Conservation (phyloP, 495 filamentous ascomycete genomes). For the Tuber calosporum region DNA sequence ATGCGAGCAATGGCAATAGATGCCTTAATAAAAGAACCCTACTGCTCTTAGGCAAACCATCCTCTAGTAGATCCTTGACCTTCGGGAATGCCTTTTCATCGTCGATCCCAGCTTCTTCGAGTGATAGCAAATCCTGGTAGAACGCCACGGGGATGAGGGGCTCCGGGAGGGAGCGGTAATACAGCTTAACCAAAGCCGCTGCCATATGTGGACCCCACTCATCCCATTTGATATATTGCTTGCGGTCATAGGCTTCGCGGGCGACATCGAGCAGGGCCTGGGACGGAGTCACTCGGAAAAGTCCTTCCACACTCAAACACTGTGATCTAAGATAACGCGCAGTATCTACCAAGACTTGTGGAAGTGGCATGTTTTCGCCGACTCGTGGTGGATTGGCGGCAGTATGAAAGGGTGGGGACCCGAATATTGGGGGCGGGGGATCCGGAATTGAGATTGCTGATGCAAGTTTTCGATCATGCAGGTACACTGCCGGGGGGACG, state of each 20-base stretch:
- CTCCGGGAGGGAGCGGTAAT: constrained; percentile 51
- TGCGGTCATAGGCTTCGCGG: constrained; percentile 51
- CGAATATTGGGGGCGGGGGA: constrained; percentile 44
- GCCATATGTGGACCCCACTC: constrained; percentile 50
- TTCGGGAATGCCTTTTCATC: constrained; percentile 24
- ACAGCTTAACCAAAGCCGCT: constrained; percentile 50
- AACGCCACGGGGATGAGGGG: constrained; percentile 48
- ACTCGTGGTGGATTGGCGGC: constrained; percentile 43
- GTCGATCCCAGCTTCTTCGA: constrained; percentile 19
- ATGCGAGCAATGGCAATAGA: constrained; percentile 50
- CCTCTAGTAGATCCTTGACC: constrained; percentile 40
- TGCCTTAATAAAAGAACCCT: constrained; percentile 48
- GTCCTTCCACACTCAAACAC: constrained; percentile 48
- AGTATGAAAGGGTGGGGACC: constrained; percentile 29
- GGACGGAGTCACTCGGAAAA: constrained; percentile 51
- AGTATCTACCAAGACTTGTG: constrained; percentile 50
- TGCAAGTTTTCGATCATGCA: constrained; percentile 49
- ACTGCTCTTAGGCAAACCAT: constrained; percentile 44
- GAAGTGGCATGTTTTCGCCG: constrained; percentile 45
- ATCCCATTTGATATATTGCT: constrained; percentile 48
- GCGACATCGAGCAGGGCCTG: constrained; percentile 47
- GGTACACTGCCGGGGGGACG: constrained; percentile 50
- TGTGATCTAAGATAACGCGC: constrained; percentile 49
- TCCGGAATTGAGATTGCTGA: constrained; percentile 48
- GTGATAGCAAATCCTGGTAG: constrained; percentile 42